Evolutionary conservation across 1,284 basidiomycete species (phyloP).

Genomic region (Tilletia setariae): DNA sequence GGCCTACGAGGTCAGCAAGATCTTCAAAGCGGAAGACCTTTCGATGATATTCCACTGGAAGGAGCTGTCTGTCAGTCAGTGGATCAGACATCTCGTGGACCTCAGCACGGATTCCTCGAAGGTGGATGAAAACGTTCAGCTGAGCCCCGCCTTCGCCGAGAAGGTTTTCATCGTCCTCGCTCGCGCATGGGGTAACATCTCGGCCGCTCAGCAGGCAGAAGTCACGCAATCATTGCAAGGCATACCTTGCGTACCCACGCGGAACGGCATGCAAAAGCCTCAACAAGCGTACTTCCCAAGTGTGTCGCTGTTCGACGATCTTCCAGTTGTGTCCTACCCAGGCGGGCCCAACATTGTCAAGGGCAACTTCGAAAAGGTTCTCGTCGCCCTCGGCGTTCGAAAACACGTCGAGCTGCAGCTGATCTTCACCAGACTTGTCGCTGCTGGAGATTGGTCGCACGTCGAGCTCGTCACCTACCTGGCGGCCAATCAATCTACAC

Average conservation of each 20-base stretch:
- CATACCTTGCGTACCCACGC: conserved; percentile 78
- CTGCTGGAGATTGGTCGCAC: conserved; percentile 56
- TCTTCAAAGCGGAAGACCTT: conserved; percentile 59
- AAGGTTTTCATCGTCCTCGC: conserved; percentile 70
- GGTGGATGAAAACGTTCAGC: conserved; percentile 62
- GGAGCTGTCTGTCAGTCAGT: conserved; percentile 74
- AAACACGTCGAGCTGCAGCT: conserved; percentile 71
- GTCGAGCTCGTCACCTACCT: conserved; percentile 60
- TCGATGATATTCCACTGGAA: conserved; percentile 64
- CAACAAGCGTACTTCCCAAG: conserved; percentile 81
- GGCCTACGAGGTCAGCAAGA: conserved; percentile 65
- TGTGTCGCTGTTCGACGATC: conserved; percentile 81
- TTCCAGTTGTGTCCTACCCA: conserved; percentile 71
- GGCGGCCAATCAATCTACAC: conserved; percentile 73
- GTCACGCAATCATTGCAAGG: conserved; percentile 64
- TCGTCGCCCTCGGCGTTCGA: conserved; percentile 76
- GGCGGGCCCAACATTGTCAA: conserved; percentile 66
- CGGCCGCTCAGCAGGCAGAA: conserved; percentile 63
- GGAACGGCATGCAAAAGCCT: conserved; percentile 71
- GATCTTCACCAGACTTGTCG: conserved; percentile 56
- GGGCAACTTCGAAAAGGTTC: conserved; percentile 71
- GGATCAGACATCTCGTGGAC: conserved; percentile 68
- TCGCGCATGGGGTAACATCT: conserved; percentile 72
- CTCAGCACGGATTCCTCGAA: conserved; percentile 55
- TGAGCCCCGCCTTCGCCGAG: conserved; percentile 75